Base-by-base conservation (phyloP, 495 filamentous ascomycete genomes). In the Amniculicola lignicola region DNA sequence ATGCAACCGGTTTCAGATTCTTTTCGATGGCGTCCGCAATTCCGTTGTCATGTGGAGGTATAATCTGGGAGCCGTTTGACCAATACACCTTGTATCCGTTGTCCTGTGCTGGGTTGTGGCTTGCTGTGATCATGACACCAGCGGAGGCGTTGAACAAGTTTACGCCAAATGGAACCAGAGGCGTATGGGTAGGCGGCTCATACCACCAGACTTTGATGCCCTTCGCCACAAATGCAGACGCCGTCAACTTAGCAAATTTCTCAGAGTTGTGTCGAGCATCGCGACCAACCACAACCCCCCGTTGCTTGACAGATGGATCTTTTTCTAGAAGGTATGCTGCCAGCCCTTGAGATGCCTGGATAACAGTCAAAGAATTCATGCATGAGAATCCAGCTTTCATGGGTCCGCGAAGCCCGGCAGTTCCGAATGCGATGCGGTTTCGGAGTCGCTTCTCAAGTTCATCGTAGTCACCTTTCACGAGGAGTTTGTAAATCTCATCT, bases 71-170 rank as follows among this genome's bases (percentile, higher is more conserved):
- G 12, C 82, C 85, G 64, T 85, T 86, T 43, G 68, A 74, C 70
- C 82, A 85, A 69, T 86, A 87, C 21, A 88, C 85, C 71, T 88
- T 88, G 69, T 87, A 88, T 33, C 83, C 79, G 63, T 89, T 88
- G 65, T 89, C 84, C 55, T 79, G 70, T 16, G 81, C 77, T 42
- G 85, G 85, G 59, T 89, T 89, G 67, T 86, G 82, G 55, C 80
- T 83, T 21, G 85, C 85, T 38, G 85, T 88, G 41, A 88, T 75
- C 85, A 89, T 88, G 19, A 89, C 71, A 36, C 85, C 85, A 25
- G 82, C 85, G 6, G 76, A 78, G 47, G 85, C 81, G 29, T 69
- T 67, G 46, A 81, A 69, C 42, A 79, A 64, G 1, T 67, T 73
- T 37, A 88, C 79, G 3, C 77, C 81, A 65, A 86, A 89, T 2